phyloP scores from a whole-genome alignment of 495 filamentous ascomycete genomes.

The Lasiosphaeria miniovina region DNA sequence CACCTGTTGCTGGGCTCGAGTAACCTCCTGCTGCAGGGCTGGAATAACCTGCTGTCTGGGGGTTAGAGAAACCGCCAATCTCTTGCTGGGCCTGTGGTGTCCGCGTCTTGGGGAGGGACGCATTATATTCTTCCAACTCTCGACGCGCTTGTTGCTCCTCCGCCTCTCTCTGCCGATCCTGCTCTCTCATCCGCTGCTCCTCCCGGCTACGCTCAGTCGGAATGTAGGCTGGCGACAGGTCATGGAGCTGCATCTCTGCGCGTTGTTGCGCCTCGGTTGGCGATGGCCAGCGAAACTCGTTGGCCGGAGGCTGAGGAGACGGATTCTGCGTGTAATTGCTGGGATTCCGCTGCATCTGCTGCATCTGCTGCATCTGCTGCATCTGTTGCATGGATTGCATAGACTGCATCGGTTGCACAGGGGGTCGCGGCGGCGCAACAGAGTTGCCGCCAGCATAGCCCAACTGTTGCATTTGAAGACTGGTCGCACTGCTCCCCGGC shows the following conservation, averaged over 20 bases:
- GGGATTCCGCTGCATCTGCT: conserved; percentile 51
- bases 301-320: conserved; percentile 25
- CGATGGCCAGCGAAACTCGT: conserved; percentile 36
- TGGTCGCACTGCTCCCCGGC: conserved; percentile 56
- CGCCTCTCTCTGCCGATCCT: conserved; percentile 27
- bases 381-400: conserved; percentile 39
- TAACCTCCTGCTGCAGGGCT: too few species aligned
- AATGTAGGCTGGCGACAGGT: conserved; percentile 43
- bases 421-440: conserved; percentile 72
- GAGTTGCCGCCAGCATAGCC: conserved; percentile 61
- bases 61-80: conserved; percentile 49
- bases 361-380: conserved; percentile 25
- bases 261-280: conserved; percentile 43
- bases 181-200: conserved; percentile 43
- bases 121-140: conserved; percentile 82
- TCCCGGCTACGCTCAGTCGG: conserved; percentile 56
- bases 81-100: conserved; percentile 83
- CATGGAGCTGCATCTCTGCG: conserved; percentile 38
- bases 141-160: conserved; percentile 65
- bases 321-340: conserved; percentile 38
- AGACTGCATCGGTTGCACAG: conserved; percentile 34
- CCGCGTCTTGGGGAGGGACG: conserved; percentile 74
- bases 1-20: conserved; percentile 8
- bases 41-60: too few species aligned
- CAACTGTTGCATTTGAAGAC: conserved; percentile 48